These are phyloP conservation scores for Trifolium subterraneum DNA, from an alignment of 306 rosid species.

Conservation along the genomic window DNA sequence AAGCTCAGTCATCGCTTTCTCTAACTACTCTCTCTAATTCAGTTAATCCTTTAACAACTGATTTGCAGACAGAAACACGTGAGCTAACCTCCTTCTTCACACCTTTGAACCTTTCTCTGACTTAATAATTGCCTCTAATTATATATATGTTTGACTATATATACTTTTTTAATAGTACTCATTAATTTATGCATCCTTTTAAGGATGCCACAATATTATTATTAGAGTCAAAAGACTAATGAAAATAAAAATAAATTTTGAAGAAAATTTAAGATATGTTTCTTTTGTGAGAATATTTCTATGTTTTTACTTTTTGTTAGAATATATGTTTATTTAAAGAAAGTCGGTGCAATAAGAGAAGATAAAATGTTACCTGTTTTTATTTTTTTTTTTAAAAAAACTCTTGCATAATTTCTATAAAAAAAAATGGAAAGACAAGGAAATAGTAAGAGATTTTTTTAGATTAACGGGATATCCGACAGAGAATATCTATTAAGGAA, in stretches of 20 bases:
- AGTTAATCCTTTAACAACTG: constrained; percentile 56
- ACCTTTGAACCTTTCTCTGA: constrained; percentile 49
- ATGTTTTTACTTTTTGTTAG: too few relatives aligned
- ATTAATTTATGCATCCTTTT: constrained; percentile 23
- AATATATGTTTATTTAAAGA: too few relatives aligned
- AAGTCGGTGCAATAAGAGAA: too few relatives aligned
- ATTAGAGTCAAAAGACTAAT: constrained; percentile 20
- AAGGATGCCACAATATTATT: constrained; percentile 3
- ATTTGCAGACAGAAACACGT: constrained; percentile 78
- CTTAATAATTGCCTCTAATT: constrained; percentile 53
- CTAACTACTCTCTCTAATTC: constrained; percentile 29
- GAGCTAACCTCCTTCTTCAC: constrained; percentile 75
- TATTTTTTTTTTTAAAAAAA: too few relatives aligned
- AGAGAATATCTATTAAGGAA: too few relatives aligned
- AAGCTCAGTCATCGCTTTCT: constrained; percentile 17
- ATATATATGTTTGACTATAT: constrained; percentile 30
- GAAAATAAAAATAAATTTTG: neutral
- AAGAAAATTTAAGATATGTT: too few relatives aligned
- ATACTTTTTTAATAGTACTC: constrained; percentile 1
- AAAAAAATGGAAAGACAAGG: too few relatives aligned
- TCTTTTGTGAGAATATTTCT: too few relatives aligned
- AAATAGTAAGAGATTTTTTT: too few relatives aligned
- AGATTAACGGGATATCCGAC: too few relatives aligned
- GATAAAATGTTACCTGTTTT: too few relatives aligned
- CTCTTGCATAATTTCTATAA: too few relatives aligned